Evolutionary conservation across 495 filamentous ascomycete genomes (phyloP).

Genomic region (Coniosporium apollinis): DNA sequence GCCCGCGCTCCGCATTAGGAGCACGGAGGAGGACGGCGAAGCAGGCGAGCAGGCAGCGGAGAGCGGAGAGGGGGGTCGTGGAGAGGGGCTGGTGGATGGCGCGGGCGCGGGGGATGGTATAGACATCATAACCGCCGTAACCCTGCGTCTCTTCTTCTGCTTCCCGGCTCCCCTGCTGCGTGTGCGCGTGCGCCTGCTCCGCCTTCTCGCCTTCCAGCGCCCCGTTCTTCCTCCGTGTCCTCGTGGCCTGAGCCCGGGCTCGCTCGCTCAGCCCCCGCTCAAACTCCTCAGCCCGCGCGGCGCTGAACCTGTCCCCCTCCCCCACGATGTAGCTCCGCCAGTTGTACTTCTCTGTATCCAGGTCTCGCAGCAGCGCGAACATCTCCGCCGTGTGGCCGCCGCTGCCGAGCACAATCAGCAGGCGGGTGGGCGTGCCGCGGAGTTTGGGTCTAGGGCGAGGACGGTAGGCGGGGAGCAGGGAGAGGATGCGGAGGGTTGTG

Average conservation of each 20-base stretch:
- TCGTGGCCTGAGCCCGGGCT: slow-evolving; percentile 4
- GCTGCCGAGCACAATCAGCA: slow-evolving; percentile 73
- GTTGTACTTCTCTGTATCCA: slow-evolving; percentile 27
- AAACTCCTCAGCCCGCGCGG: slow-evolving; percentile 45
- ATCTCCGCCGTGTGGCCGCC: slow-evolving; percentile 94
- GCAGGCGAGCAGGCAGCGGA: slow-evolving; percentile 37
- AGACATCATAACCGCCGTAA: slow-evolving; percentile 31
- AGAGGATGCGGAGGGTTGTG: slow-evolving; percentile 29
- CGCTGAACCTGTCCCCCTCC: slow-evolving; percentile 59
- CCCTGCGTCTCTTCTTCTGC: slow-evolving; percentile 8
- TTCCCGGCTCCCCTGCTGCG: background rate
- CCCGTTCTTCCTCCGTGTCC: background rate
- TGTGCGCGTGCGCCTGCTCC: too few species aligned
- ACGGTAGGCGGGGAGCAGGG: slow-evolving; percentile 26
- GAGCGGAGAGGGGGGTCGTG: slow-evolving; percentile 44
- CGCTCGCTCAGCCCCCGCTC: slow-evolving; percentile 24
- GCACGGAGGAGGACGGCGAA: slow-evolving; percentile 25
- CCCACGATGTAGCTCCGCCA: slow-evolving; percentile 73
- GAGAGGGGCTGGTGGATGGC: slow-evolving; percentile 59
- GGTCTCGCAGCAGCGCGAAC: slow-evolving; percentile 53
- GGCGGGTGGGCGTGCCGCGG: slow-evolving; percentile 33
- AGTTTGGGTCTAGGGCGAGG: slow-evolving; percentile 11
- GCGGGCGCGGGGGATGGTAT: slow-evolving; percentile 53
- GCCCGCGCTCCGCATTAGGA: slow-evolving; percentile 1
- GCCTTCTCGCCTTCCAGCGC: slow-evolving; percentile 2